Base-by-base conservation (phyloP, 768 basidiomycete genomes). In the Nevesoporus exiguus region DNA sequence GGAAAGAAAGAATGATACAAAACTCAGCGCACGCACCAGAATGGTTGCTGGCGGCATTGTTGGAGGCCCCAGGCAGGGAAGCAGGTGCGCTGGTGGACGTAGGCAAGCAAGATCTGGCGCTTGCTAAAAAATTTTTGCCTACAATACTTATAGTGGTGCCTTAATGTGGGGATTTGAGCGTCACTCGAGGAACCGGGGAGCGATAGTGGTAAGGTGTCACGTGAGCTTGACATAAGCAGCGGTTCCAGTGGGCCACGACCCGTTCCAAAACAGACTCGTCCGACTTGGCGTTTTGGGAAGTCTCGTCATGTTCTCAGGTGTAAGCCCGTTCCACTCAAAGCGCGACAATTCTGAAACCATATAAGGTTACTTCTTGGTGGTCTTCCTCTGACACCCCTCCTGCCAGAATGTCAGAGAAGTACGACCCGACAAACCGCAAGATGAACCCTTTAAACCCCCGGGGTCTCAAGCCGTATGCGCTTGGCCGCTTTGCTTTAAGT, bases 401-500 rank as follows among this genome's bases (percentile, higher is more conserved):
- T 5, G 40, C 62, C 14, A 52, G 62, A 33, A 62, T 70, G 37
- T 57, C 67, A 57, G 76, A 77, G 52, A 76, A 80, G 34, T 90
- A 76, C 56, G 84, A 90, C 71, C 84, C 88, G 1, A 86, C 88
- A 15, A 78, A 90, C 66, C 88, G 88, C 8, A 85, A 83, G 65
- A 74, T 80, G 76, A 97, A 97, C 68, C 93, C 92, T 10, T 72
- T 95, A 52, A 98, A 98, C 69, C 96, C 95, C 0, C 65, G 93
- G 64, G 94, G 94, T n/a, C 73, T 97, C 50, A 99, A 98, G 70
- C 90, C 96, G 96, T 97, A 69, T 76, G 15, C 15, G 8, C n/a
- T 19, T 37, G n/a, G 33, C 27, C 27, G 27, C 27, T 14, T 10
- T n/a, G 33, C 47, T 25, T n/a, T 19, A 9, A 30, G 30, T 8